phyloP scores from a whole-genome alignment of 1,284 basidiomycete genomes.

The Tilletia caries region DNA sequence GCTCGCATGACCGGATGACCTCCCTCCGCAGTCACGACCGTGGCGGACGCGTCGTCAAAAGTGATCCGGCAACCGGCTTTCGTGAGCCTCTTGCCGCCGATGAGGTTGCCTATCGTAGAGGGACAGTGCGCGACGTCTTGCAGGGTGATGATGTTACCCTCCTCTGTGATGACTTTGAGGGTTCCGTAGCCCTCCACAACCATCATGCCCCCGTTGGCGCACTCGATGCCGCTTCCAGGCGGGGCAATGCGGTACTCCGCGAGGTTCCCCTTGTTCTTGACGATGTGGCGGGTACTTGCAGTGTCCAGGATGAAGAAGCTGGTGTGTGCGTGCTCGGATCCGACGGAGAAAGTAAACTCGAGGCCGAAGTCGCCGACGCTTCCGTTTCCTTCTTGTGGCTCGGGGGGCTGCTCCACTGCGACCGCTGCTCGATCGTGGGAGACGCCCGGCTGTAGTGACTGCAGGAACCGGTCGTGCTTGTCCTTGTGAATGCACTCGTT shows the following conservation, averaged over 20 bases:
- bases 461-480: neutral
- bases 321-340: neutral
- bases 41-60: neutral
- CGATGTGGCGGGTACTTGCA: slow-evolving; percentile 1
- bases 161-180: neutral
- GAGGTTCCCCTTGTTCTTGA: neutral
- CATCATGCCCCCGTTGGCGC: neutral
- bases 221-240: neutral
- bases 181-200: neutral
- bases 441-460: neutral
- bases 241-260: neutral
- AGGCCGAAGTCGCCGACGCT: neutral
- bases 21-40: neutral
- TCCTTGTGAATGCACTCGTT: neutral
- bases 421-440: neutral
- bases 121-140: slow-evolving; percentile 4
- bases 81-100: slow-evolving; percentile 10
- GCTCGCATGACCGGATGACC: neutral
- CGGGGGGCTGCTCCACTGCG: neutral
- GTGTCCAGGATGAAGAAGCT: slow-evolving; percentile 1
- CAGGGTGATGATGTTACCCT: neutral
- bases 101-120: neutral
- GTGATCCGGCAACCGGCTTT: neutral
- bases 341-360: neutral
- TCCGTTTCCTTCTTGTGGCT: neutral